Evolutionary conservation across 176 grass and related monocot genomes (phyloP).

Genomic region (Oryza coarctata): DNA sequence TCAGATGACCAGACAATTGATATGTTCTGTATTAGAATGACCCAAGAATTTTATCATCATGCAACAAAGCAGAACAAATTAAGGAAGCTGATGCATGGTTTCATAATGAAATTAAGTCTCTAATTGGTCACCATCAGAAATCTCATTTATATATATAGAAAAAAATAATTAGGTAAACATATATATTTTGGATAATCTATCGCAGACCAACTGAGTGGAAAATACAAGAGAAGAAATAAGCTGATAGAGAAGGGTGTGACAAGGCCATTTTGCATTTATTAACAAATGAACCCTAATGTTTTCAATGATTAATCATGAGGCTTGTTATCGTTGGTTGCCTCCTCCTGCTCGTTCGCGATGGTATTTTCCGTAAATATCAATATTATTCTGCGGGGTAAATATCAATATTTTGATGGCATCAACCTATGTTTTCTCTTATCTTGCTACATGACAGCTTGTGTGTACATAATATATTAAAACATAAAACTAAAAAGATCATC

Average conservation of each 20-base stretch:
- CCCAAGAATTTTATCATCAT: not conserved
- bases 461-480: not conserved
- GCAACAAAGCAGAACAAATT: not conserved
- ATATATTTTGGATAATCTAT: not conserved
- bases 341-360: not conserved
- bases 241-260: not conserved
- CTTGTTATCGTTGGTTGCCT: too few relatives aligned
- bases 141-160: not conserved
- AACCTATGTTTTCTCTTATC: not conserved
- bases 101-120: not conserved
- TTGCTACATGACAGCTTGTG: not conserved
- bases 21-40: not conserved
- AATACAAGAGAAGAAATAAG: not conserved
- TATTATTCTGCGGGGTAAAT: not conserved
- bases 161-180: not conserved
- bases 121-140: not conserved
- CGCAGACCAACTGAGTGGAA: not conserved
- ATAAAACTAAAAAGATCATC: not conserved
- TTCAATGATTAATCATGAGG: too few relatives aligned
- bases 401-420: not conserved
- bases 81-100: not conserved
- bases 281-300: not conserved
- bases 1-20: conserved; percentile 4
- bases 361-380: not conserved
- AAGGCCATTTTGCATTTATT: not conserved